phyloP scores from a whole-genome alignment of 768 basidiomycete genomes.

The Lyophyllum atratum region DNA sequence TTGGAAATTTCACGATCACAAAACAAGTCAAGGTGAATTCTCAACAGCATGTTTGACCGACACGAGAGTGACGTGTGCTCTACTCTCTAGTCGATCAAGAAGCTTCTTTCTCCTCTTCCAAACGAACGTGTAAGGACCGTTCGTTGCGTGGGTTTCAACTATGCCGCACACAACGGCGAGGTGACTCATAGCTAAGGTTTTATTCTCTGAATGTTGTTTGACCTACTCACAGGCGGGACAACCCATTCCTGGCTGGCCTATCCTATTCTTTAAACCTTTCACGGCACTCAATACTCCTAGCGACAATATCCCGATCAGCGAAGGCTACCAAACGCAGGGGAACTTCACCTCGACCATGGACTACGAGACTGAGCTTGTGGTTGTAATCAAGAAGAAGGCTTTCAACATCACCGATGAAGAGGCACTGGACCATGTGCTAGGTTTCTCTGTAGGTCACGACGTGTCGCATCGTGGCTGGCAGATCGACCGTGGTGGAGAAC shows the following conservation, averaged over 20 bases:
- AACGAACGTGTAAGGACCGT: conserved; percentile 27
- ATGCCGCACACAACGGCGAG: conserved; percentile 25
- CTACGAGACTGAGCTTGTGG: conserved; percentile 43
- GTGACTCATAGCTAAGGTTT: conserved; percentile 3
- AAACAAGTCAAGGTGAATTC: conserved; percentile 23
- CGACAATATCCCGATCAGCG: conserved; percentile 10
- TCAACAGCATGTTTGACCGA: not conserved
- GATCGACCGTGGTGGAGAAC: conserved; percentile 41
- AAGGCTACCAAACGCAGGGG: conserved; percentile 39
- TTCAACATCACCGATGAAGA: conserved; percentile 44
- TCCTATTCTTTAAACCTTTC: conserved; percentile 29
- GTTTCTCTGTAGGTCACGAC: conserved; percentile 41
- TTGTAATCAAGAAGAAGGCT: conserved; percentile 42
- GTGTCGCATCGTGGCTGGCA: conserved; percentile 48
- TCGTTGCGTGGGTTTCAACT: conserved; percentile 32
- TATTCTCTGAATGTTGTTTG: not conserved
- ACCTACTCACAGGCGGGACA: conserved; percentile 17
- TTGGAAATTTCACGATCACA: conserved; percentile 28
- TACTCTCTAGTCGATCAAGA: conserved; percentile 23
- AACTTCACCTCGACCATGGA: conserved; percentile 43
- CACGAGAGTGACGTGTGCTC: not conserved
- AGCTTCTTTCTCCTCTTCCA: conserved; percentile 28
- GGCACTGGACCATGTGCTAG: conserved; percentile 42
- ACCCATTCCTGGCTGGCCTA: conserved; percentile 23
- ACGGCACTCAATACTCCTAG: conserved; percentile 29